A percentile compares a stretch with the other conserved stretches of the same genome.
phyloP scores from a whole-genome alignment of 441 rosid genomes.

The Populus hybrid region DNA sequence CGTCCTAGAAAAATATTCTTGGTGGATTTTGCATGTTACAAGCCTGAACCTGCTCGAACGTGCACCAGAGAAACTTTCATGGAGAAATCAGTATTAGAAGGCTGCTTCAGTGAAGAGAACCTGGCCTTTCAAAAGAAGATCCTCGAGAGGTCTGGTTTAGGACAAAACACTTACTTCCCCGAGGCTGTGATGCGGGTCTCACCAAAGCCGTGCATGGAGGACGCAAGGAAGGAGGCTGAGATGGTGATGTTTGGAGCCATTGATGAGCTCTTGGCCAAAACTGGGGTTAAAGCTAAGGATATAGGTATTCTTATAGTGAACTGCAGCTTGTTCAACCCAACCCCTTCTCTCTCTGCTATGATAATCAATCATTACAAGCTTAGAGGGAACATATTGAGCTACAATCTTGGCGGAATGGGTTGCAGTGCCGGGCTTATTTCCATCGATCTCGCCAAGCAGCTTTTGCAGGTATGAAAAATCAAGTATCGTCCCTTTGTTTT shows the following conservation, averaged over 20 bases:
- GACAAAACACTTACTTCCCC: slow-evolving; percentile 75
- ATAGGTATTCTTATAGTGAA: slow-evolving; percentile 77
- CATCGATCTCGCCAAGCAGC: slow-evolving; percentile 72
- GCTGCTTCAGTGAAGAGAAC: slow-evolving; percentile 53
- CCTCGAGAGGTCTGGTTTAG: slow-evolving; percentile 69
- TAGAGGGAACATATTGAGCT: slow-evolving; percentile 62
- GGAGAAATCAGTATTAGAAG: slow-evolving; percentile 48
- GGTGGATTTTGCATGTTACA: too few relatives aligned
- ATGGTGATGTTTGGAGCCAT: slow-evolving; percentile 34
- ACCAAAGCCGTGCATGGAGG: slow-evolving; percentile 64
- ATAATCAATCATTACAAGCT: slow-evolving; percentile 84
- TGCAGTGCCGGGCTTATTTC: slow-evolving; percentile 92
- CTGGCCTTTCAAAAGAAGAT: slow-evolving; percentile 74
- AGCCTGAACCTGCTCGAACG: slow-evolving; percentile 31
- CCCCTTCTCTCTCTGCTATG: slow-evolving; percentile 88
- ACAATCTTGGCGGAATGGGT: slow-evolving; percentile 91
- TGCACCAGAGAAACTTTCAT: slow-evolving; percentile 59
- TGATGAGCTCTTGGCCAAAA: slow-evolving; percentile 56
- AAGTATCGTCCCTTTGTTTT: too few relatives aligned
- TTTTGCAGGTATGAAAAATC: slow-evolving; percentile 44
- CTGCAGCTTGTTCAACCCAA: slow-evolving; percentile 85
- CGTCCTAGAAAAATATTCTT: too few relatives aligned
- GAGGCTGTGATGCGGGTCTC: slow-evolving; percentile 60
- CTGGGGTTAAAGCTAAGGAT: slow-evolving; percentile 66
- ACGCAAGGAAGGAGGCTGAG: slow-evolving; percentile 75